Percentiles rank a stretch among this genome's conserved stretches.
phyloP scores from a whole-genome alignment of 176 grass and related monocot species.

The Bothriochloa decipiens region DNA sequence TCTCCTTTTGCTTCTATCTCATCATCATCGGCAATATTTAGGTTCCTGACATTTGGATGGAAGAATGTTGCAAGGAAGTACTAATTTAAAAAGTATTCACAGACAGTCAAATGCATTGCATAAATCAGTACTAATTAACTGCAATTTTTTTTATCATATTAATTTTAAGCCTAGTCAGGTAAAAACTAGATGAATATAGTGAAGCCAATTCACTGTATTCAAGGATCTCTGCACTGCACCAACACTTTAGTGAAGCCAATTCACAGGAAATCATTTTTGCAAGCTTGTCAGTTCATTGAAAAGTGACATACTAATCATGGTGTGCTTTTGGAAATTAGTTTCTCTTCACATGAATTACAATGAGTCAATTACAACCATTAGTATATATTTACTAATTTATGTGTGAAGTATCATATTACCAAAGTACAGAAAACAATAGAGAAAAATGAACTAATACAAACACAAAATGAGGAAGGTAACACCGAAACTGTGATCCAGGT shows the following conservation, averaged over 20 bases:
- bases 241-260: conserved; percentile 1
- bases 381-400: conserved; percentile 13
- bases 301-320: neutral
- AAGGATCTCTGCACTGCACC: neutral
- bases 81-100: neutral
- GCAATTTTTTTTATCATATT: neutral
- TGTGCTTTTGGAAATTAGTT: neutral
- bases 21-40: conserved; percentile 72
- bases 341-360: conserved; percentile 6
- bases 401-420: neutral
- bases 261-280: neutral
- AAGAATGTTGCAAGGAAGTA: conserved; percentile 48
- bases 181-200: neutral
- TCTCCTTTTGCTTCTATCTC: conserved; percentile 51
- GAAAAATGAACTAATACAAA: conserved; percentile 14
- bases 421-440: conserved; percentile 7
- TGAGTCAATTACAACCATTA: neutral
- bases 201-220: neutral
- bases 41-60: conserved; percentile 60
- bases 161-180: neutral
- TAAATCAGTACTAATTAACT: conserved; percentile 4
- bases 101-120: neutral
- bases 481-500: neutral
- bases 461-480: neutral
- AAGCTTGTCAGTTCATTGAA: neutral